These are phyloP conservation scores for Ustilago trichophora DNA, from an alignment of 1,284 basidiomycete species.

Conservation along the genomic window DNA sequence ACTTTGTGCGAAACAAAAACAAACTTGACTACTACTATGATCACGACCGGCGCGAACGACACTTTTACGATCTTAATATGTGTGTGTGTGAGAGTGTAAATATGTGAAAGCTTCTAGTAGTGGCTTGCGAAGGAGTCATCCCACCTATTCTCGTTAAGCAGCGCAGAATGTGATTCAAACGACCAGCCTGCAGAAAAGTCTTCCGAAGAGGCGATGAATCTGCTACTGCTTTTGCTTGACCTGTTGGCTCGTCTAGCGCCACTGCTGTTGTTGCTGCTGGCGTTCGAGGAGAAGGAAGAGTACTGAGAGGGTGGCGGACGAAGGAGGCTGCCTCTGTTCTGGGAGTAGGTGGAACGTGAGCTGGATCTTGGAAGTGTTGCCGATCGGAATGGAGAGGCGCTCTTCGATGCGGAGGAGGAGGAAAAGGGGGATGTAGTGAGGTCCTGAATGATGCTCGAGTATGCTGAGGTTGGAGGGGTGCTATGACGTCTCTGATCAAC, in stretches of 20 bases:
- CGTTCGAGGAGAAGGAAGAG: background rate
- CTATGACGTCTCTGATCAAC: constrained; percentile 11
- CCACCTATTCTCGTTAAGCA: background rate
- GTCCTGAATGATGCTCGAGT: constrained; percentile 28
- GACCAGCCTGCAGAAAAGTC: constrained; percentile 33
- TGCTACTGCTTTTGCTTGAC: background rate
- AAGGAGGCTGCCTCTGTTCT: constrained; percentile 10
- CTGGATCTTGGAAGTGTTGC: constrained; percentile 26
- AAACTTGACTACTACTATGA: too few relatives aligned
- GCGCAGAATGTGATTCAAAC: constrained; percentile 16
- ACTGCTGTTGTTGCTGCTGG: background rate
- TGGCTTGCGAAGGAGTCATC: background rate
- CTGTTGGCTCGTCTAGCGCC: background rate
- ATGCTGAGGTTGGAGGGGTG: constrained; percentile 7
- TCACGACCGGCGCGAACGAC: background rate
- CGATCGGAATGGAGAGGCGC: constrained; percentile 14
- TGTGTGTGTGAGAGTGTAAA: too few relatives aligned
- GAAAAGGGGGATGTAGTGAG: constrained; percentile 27
- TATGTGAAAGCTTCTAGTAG: too few relatives aligned
- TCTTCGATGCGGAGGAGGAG: background rate
- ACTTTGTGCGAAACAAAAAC: too few relatives aligned
- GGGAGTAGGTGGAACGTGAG: constrained; percentile 1
- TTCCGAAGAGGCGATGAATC: background rate
- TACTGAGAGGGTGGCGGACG: constrained; percentile 11
- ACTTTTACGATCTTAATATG: too few relatives aligned